These are phyloP conservation scores for Leccinum solheimii DNA, from an alignment of 1,284 basidiomycete genomes.

Conservation along the genomic window DNA sequence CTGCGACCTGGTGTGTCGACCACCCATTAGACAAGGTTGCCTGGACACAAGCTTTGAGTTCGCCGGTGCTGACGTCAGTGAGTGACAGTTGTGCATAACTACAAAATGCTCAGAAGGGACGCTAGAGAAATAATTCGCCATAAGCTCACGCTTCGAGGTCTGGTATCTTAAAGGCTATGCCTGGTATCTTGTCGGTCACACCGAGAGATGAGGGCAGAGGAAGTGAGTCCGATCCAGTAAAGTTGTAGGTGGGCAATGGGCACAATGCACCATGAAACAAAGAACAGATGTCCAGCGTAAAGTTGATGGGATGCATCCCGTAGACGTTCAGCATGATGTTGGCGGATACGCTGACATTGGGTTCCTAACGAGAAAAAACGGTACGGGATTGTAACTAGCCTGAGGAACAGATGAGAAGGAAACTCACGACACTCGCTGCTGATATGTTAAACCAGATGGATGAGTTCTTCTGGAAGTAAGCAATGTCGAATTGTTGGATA, in stretches of 20 bases:
- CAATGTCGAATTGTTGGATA: conserved; percentile 78
- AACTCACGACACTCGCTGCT: conserved; percentile 68
- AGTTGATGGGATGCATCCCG: conserved; percentile 74
- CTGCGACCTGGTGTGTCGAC: conserved; percentile 73
- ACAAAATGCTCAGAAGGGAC: conserved; percentile 9
- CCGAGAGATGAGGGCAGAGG: conserved; percentile 64
- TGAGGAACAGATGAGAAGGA: neutral
- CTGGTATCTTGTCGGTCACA: conserved; percentile 62
- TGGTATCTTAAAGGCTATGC: conserved; percentile 84
- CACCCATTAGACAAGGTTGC: conserved; percentile 90
- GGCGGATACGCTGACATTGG: conserved; percentile 77
- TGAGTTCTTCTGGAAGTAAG: conserved; percentile 69
- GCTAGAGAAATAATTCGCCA: neutral
- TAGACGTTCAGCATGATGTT: conserved; percentile 82
- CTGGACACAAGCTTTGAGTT: conserved; percentile 86
- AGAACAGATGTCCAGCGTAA: conserved; percentile 77
- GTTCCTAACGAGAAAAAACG: conserved; percentile 46
- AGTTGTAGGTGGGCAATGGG: conserved; percentile 84
- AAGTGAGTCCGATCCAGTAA: conserved; percentile 78
- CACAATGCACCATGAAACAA: conserved; percentile 80
- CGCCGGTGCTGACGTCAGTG: conserved; percentile 62
- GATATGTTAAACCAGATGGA: conserved; percentile 76
- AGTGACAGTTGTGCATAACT: conserved; percentile 78
- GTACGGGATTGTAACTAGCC: conserved; percentile 34
- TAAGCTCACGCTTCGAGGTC: conserved; percentile 74